Base-by-base conservation (phyloP, 371 early-diverging fungal species). In the Rhizopus microsporus region DNA sequence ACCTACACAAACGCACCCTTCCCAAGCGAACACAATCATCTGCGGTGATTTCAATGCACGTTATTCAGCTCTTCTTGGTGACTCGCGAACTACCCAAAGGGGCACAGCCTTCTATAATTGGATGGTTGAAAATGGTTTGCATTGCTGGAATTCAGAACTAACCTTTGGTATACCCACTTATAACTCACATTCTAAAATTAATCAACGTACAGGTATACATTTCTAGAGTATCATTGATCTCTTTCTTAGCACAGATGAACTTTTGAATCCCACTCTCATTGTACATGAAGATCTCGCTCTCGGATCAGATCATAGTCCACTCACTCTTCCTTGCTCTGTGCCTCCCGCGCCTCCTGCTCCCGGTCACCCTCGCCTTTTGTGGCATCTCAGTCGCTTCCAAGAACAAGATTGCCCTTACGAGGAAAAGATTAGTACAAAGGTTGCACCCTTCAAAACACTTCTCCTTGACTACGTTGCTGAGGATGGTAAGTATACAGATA, bases 11-110 rank as follows among this genome's bases (percentile, higher is more conserved):
- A 46, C 45, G 0, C 49, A 56, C 13, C 48, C 38, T 13, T 56
- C 56, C 13, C 47, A 47, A 37, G 30, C 37, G 23, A 48, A 59
- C 10, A 53, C 59, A 2, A 46, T 59, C 38, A 17, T 59, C 1
- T 59, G 59, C 31, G 54, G 59, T 13, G 54, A 59, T n/a, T 59
- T 59, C 9, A 59, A 59, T 48, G 53, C 54, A 5, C 37, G 60
- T 6, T 31, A 32, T 37, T 12, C 9, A 0, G 9, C 53, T 12
- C 53, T 59, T 0, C 32, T 51, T 35, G 59, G 59, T 45, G 59
- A 58, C 7, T 32, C 45, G 6, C 34, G 45, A 6, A 13, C 23
- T 23, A 23, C 23, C 23, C 23, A 23, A 23, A 23, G 23, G 2
- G 23, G 23, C 23, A 23, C 23, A 23, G 23, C 23, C 23, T 23